Percentiles rank a stretch among this genome's conserved stretches.
Evolutionary conservation across 441 rosid genomes (phyloP).

Genomic region (Theobroma grandiflorum): DNA sequence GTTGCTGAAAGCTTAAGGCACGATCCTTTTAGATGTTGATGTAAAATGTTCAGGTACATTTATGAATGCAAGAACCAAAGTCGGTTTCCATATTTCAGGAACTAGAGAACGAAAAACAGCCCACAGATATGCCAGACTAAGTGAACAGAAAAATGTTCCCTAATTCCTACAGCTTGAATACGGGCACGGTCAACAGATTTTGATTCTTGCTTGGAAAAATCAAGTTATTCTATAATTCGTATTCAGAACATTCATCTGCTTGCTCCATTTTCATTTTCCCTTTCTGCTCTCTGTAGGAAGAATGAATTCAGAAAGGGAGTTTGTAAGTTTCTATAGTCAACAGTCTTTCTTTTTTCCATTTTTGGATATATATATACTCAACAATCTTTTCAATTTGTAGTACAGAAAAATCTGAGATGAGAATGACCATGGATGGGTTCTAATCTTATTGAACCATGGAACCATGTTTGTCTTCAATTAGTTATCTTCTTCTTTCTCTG

Average conservation of each 20-base stretch:
- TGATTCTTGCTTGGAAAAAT: not conserved
- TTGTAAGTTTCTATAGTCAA: not conserved
- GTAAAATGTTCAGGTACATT: not conserved
- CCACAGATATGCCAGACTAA: not conserved
- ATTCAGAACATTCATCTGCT: constrained; percentile 4
- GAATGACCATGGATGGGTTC: not conserved
- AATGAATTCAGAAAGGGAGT: not conserved
- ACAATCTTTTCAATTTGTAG: not conserved
- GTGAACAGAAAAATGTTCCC: not conserved
- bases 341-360: not conserved
- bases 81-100: not conserved
- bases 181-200: not conserved
- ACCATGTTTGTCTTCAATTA: not conserved
- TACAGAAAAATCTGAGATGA: not conserved
- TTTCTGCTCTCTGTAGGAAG: not conserved
- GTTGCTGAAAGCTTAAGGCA: not conserved
- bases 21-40: not conserved
- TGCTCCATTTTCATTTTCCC: not conserved
- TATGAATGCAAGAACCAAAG: not conserved
- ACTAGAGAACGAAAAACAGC: not conserved
- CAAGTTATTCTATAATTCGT: not conserved
- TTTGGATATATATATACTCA: not conserved
- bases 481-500: not conserved
- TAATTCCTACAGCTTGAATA: not conserved
- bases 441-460: not conserved